Base-by-base conservation (phyloP, 2,329 filamentous ascomycete genomes). In the Penicillium sp. region DNA sequence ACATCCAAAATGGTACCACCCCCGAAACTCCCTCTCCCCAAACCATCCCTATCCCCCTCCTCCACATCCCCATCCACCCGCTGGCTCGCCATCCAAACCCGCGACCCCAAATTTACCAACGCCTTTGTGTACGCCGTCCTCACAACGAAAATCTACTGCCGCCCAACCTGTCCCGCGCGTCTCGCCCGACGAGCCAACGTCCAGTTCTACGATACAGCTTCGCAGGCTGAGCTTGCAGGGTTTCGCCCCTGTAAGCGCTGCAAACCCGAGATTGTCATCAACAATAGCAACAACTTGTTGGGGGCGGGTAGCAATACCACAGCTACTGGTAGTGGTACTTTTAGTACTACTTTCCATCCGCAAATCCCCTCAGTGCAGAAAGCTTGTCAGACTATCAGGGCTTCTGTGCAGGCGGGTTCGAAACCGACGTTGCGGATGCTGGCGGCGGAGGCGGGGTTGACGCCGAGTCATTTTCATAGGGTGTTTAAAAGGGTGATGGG, bases 171-270 rank as follows among this genome's bases (percentile, higher is more conserved):
- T 48, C 69, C 74, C 1, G 75, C 77, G 3, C 76, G 80, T n/a
- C 74, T 87, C 12, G 75, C 78, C 2, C 70, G 74, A 2, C 72
- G 78, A 15, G 73, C 78, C 10, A 77, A 78, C 19, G 71, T 87
- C 29, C 65, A 69, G 28, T 81, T 80, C 63, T 78, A 72, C 63
- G 70, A 75, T 43, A 74, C 70, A 1, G 61, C 72, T 1, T 54
- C 62, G 2, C 67, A 75, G 49, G 79, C 78, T 8, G 71, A 73
- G 55, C 60, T 64, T 9, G 72, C 70, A 15, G 78, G 78, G 1
- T 81, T 75, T 57, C 69, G 77, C 32, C 64, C 77, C 0, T 81
- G 79, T 64, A 80, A 79, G 63, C 72, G 78, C 48, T 78, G 55
- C 29, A 64, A 69, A 42, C 65, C 67, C 3, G 66, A 69, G 45